Evolutionary conservation across 2,329 filamentous ascomycete genomes (phyloP).

Genomic region (Botrytis aclada): DNA sequence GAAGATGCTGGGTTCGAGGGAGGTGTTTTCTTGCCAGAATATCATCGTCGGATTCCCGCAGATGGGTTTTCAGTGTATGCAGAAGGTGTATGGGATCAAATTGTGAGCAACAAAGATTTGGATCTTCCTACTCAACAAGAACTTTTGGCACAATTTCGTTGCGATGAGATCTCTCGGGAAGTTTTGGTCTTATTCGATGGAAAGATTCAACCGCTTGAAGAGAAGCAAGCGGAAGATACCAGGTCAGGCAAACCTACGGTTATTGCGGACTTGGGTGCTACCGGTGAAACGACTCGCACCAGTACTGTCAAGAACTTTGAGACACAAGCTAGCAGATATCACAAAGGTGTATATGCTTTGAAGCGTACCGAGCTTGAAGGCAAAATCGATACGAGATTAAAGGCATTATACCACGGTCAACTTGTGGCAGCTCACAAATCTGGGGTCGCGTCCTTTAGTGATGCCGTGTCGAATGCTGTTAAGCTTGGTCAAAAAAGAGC

Average conservation of each 20-base stretch:
- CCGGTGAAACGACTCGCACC: slow-evolving; percentile 68
- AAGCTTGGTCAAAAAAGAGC: slow-evolving; percentile 93
- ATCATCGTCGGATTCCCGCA: slow-evolving; percentile 91
- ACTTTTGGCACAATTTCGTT: slow-evolving; percentile 92
- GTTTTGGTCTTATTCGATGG: slow-evolving; percentile 81
- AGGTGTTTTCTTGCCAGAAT: slow-evolving; percentile 86
- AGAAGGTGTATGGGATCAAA: slow-evolving; percentile 95
- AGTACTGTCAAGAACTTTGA: slow-evolving; percentile 83
- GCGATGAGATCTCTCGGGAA: slow-evolving; percentile 92
- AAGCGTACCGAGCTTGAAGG: slow-evolving; percentile 81
- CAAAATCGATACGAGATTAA: slow-evolving; percentile 86
- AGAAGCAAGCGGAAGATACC: slow-evolving; percentile 72
- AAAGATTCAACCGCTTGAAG: slow-evolving; percentile 78
- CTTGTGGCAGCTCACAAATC: slow-evolving; percentile 84
- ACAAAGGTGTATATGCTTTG: slow-evolving; percentile 88
- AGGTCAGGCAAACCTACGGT: slow-evolving; percentile 71
- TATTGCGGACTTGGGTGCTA: slow-evolving; percentile 69
- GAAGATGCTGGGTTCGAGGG: slow-evolving; percentile 72
- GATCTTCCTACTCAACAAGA: slow-evolving; percentile 97
- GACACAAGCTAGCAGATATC: slow-evolving; percentile 85
- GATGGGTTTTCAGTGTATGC: slow-evolving; percentile 96
- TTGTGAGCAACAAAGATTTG: slow-evolving; percentile 97
- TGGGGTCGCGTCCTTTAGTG: slow-evolving; percentile 78
- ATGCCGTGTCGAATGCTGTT: slow-evolving; percentile 81
- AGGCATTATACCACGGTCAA: slow-evolving; percentile 84